Base-by-base conservation (phyloP, 345 rosid genomes). In the Lepidium aucheri region DNA sequence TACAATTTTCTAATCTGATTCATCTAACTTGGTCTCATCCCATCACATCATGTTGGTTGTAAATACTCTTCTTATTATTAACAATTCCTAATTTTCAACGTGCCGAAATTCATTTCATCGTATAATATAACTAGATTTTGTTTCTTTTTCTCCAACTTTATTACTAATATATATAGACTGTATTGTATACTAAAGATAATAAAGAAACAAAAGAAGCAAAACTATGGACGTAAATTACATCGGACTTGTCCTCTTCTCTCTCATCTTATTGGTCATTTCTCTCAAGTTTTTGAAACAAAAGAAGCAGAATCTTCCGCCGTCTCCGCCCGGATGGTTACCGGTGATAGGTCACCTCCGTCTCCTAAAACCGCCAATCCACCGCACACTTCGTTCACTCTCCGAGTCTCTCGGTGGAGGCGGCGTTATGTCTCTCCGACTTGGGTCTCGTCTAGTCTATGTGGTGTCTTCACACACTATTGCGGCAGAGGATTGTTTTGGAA, bases 291-390 rank as follows among this genome's bases (percentile, higher is more conserved):
- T 72, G 16, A 72, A 57, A 57, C 16, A 20, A 22, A 72, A 47
- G 7, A 72, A 57, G 20, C 47, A 20, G 3, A 81, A 80, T 11
- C 76, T 66, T 22, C 82, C 90, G 0, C 90, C 88, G 0, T 63
- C 80, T 60, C 89, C 89, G 0, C 74, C 69, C 1, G 64, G 77
- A 65, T 67, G 77, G 77, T 52, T 84, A 8, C 87, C 90, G 0
- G 10, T 86, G 10, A 16, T 86, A 9, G 93, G 93, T 30, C 89
- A 86, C 59, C 78, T 86, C 28, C 83, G 77, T 62, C 83, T 74
- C 38, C 34, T 84, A 4, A 81, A 69, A 43, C 76, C 73, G 5
- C 89, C 87, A 9, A 51, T 79, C 60, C 80, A 84, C 60, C 79
- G 77, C 8, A 53, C 71, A 9, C 42, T 87, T 15, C 63, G 58